Evolutionary conservation across 129 eudicot species (phyloP).

Genomic region (Helichrysum umbraculigerum): DNA sequence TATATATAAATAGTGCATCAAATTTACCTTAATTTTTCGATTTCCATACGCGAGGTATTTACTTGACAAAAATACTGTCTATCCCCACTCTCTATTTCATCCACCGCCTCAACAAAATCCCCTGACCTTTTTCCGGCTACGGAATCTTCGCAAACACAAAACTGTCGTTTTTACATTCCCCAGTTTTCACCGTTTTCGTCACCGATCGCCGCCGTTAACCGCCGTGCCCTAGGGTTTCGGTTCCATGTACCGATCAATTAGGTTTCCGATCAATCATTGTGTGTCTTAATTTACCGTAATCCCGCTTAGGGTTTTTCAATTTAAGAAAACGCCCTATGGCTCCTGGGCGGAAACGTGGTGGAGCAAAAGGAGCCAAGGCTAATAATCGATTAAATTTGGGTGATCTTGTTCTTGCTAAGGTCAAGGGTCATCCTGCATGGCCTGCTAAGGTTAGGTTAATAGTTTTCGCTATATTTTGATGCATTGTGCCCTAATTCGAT

Average conservation of each 20-base stretch:
- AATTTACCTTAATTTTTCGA: not conserved
- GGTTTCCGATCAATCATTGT: constrained; percentile 32
- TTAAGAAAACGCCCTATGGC: constrained; percentile 61
- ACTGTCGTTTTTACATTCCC: constrained; percentile 15
- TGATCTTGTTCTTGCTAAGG: constrained; percentile 98
- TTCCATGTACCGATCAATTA: constrained; percentile 16
- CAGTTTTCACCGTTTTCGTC: constrained; percentile 25
- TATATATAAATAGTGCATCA: not conserved
- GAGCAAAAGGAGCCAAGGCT: constrained; percentile 57
- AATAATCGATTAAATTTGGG: constrained; percentile 67
- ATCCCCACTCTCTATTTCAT: constrained; percentile 18
- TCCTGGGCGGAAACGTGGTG: constrained; percentile 85
- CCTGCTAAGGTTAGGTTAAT: constrained; percentile 79
- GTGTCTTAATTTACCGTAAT: constrained; percentile 11
- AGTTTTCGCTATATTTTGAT: not conserved
- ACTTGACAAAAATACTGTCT: constrained; percentile 31
- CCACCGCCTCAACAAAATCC: constrained; percentile 50
- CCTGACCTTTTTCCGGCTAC: constrained; percentile 27
- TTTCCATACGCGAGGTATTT: constrained; percentile 13
- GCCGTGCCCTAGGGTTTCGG: constrained; percentile 20
- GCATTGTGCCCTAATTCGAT: constrained; percentile 19
- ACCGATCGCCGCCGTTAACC: constrained; percentile 16
- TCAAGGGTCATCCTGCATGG: constrained; percentile 96
- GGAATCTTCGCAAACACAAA: constrained; percentile 34
- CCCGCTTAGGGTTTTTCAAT: constrained; percentile 26